phyloP scores from a whole-genome alignment of 805 yeast species.

The Pichia membranifaciens region DNA sequence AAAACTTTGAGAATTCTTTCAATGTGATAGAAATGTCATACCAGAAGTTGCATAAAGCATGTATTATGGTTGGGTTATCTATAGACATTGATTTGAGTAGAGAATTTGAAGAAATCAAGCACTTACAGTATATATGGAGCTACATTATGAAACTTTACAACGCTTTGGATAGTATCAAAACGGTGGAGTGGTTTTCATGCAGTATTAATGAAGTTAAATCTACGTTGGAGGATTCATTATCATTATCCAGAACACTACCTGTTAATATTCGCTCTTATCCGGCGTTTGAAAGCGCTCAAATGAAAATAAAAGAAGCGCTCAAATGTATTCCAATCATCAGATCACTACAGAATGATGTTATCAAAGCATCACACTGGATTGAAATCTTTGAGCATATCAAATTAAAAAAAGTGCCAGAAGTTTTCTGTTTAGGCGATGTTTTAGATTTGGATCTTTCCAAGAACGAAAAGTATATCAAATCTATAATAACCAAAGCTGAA shows the following conservation, averaged over 20 bases:
- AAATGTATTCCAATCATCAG: conserved; percentile 35
- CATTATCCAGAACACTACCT: conserved; percentile 47
- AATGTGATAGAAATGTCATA: conserved; percentile 12
- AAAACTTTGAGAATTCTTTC: conserved; percentile 21
- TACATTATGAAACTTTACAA: conserved; percentile 49
- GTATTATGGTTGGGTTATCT: conserved; percentile 27
- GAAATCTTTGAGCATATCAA: conserved; percentile 33
- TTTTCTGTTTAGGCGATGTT: conserved; percentile 51
- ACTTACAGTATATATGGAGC: conserved; percentile 59
- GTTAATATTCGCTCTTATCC: conserved; percentile 56
- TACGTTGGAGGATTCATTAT: conserved; percentile 46
- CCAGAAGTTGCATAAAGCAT: conserved; percentile 29
- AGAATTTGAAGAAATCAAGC: conserved; percentile 44
- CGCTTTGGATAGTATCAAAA: conserved; percentile 38
- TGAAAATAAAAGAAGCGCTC: conserved; percentile 35
- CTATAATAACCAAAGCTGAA: conserved; percentile 56
- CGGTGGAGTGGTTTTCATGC: conserved; percentile 43
- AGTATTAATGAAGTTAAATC: conserved; percentile 40
- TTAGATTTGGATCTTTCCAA: conserved; percentile 47
- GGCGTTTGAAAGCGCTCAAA: conserved; percentile 59
- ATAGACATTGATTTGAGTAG: conserved; percentile 20
- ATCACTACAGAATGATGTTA: conserved; percentile 48
- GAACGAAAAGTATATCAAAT: conserved; percentile 42
- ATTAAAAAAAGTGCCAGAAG: conserved; percentile 12
- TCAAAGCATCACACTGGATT: conserved; percentile 67